Conservation (phyloP, 208 protist species). For the Entamoeba invadens region DNA sequence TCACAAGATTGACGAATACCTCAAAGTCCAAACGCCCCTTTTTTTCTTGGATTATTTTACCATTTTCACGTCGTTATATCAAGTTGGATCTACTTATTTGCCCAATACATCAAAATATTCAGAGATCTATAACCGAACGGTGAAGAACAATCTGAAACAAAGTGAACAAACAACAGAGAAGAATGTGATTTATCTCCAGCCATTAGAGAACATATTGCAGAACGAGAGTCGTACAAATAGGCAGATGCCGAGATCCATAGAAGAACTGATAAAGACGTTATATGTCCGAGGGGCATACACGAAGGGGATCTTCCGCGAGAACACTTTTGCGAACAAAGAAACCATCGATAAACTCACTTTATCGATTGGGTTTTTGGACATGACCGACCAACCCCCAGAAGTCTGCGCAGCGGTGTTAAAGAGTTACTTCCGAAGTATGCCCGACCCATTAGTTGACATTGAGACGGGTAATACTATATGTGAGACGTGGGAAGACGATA, state of each 20-base stretch:
- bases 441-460: neutral
- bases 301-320: neutral
- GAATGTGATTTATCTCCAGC: neutral
- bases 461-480: neutral
- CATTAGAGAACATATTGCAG: neutral
- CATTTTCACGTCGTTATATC: neutral
- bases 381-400: neutral
- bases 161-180: neutral
- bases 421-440: neutral
- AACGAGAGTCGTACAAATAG: neutral
- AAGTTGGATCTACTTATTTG: neutral
- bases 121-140: neutral
- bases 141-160: neutral
- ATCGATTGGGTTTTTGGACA: neutral
- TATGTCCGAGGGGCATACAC: neutral
- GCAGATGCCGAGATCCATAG: neutral
- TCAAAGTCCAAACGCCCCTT: neutral
- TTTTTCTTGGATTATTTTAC: neutral
- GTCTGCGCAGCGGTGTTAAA: neutral
- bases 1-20: neutral
- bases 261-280: neutral
- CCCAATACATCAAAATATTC: neutral
- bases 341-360: neutral
- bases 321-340: neutral
- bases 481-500: neutral